These are phyloP conservation scores for Leccinum fuscescens DNA, from an alignment of 1,284 basidiomycete genomes.

Conservation along the genomic window DNA sequence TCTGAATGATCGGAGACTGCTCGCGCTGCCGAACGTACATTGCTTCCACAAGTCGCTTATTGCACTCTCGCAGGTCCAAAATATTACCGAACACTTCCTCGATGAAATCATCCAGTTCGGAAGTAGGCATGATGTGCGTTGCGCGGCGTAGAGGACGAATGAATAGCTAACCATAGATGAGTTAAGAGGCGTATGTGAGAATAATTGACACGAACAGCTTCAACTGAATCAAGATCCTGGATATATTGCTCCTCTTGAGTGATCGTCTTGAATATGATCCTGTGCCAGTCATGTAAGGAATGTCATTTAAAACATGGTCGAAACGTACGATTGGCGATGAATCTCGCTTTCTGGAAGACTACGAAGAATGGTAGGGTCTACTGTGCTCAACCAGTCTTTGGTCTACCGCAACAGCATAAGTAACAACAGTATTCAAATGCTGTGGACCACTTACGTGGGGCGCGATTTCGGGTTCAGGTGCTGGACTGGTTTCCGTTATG, in stretches of 20 bases:
- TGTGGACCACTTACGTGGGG: conserved; percentile 25
- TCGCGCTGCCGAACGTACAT: conserved; percentile 89
- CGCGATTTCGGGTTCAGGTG: conserved; percentile 25
- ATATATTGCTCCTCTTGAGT: conserved; percentile 90
- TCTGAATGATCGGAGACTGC: conserved; percentile 79
- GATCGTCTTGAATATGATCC: conserved; percentile 92
- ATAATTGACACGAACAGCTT: conserved; percentile 48
- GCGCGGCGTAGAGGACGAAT: conserved; percentile 73
- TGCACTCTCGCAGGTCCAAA: conserved; percentile 79
- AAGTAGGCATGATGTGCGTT: conserved; percentile 67
- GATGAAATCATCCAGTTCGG: conserved; percentile 78
- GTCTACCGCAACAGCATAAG: conserved; percentile 28
- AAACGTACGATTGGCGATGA: conserved; percentile 73
- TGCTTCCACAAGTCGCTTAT: conserved; percentile 77
- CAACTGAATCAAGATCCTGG: conserved; percentile 84
- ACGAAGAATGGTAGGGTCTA: conserved; percentile 66
- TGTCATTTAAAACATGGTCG: background rate
- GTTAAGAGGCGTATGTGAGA: background rate
- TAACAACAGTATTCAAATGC: conserved; percentile 12
- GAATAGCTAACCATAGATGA: conserved; percentile 52
- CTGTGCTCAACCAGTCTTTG: conserved; percentile 75
- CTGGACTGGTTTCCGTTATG: conserved; percentile 18
- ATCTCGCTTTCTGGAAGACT: conserved; percentile 77
- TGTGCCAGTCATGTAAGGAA: conserved; percentile 27
- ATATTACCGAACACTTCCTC: conserved; percentile 88